Evolutionary conservation across 805 yeast genomes (phyloP), one percentile per base, ranked within the genome.

Genomic region (Yarrowia keelungensis): DNA sequence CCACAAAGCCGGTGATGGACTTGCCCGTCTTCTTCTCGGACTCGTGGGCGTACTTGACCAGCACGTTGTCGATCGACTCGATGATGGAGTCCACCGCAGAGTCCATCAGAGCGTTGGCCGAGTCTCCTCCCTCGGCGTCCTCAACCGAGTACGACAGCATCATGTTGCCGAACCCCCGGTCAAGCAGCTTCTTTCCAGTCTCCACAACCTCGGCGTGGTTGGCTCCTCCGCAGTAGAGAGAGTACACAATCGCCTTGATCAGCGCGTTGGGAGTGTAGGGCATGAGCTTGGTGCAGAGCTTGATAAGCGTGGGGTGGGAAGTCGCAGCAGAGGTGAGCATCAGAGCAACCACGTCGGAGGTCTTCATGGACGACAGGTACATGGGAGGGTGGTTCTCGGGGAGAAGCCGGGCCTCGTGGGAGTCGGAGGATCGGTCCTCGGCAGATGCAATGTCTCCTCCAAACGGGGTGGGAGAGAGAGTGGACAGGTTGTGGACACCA

Each of bases 81-180:
- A 86, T 82, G 19, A 86, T 81, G 66, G 71, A 70, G 41, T 73
- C 69, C 9, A 78, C 74, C 39, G 75, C 76, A 19, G 72, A 67
- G 43, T 73, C 76, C 36, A 74, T 67, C 41, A 74, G 69, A n/a
- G 65, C 83, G 74, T 77, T 85, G 22, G 70, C 71, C 26, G 69
- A 66, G 9, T 73, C 72, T 14, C 71, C 85, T 46, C 97, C 97
- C 72, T 91, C 91, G 67, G 97, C 89, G 69, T 95, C 97, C 79
- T 93, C 98, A 66, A 93, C 92, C 15, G 97, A 91, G 77, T 92
- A 86, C 0, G 96, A 89, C n/a, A 93, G 81, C 97, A 93, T 92
- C 97, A 93, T 91, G 81, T 93, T 94, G 73, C 90, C 86, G 75
- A 92, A 90, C 10, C 97, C 97, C 70, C 97, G 83, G 65, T 83